Evolutionary conservation across 2,329 filamentous ascomycete species (phyloP), one percentile per base, ranked within the genome.

Genomic region (Aspergillus oerlinghausenensis): DNA sequence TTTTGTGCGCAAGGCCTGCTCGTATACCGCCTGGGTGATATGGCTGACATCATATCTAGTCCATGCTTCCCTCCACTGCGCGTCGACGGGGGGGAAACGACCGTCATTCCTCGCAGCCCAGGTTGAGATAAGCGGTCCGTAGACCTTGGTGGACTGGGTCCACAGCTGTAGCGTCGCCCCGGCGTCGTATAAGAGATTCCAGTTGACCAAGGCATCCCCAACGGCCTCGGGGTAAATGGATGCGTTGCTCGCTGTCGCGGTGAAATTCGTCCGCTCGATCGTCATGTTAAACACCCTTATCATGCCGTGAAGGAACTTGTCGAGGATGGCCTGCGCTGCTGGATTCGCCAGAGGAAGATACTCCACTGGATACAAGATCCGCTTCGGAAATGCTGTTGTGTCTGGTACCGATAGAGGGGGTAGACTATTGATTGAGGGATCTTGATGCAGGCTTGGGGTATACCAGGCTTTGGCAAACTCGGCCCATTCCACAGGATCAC

Each of bases 201-300:
- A 54, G 47, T 49, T 59, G 35, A 38, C 4, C 4, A 51, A 11
- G 6, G 4, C 1, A 4, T 47, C 21, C 23, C 43, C 25, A 17
- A 8, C 28, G 4, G 38, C 25, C 3, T 52, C 47, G 4, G 57
- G 35, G 9, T 47, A 56, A 32, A 59, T 61, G n/a, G 54, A 32
- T 2, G 51, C 54, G 9, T 48, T 19, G n/a, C 45, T 48, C 28
- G 60, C 48, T 3, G 54, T 55, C 10, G 49, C 50, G 21, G 49
- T 59, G 9, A 60, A 69, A 49, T 67, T 60, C 45, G 63, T 60
- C 40, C 67, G 63, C 19, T 51, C 48, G 29, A 67, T 38, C 19
- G 64, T 69, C 60, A 71, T 71, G 55, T 68, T 65, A 35, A 57
- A 54, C 14, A 56, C 51, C 7, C 63, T 38, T 60, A 40, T 57